phyloP scores from a whole-genome alignment of 352 stramenopile species.

The Phytophthora nicotianae region DNA sequence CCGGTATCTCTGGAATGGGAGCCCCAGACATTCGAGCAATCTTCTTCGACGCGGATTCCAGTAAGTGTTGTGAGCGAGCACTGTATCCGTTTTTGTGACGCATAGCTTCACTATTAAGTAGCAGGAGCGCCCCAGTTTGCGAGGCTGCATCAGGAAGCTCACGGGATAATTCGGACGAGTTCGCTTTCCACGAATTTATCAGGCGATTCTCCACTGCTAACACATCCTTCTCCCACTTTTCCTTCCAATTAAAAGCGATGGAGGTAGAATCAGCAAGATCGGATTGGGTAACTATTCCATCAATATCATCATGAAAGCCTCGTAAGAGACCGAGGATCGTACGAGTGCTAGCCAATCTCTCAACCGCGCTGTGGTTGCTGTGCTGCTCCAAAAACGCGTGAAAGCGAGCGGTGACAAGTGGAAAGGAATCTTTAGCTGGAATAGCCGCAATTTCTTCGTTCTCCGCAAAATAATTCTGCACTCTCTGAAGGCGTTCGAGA shows the following conservation, averaged over 20 bases:
- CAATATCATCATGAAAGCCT: too few species aligned
- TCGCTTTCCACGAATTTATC: conserved; percentile 8
- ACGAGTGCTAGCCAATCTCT: conserved; percentile 15
- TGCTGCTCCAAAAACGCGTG: conserved; percentile 20
- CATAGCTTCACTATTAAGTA: conserved; percentile 15
- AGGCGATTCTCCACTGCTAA: conserved; percentile 9
- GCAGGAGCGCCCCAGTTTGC: conserved; percentile 7
- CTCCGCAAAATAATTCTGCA: conserved; percentile 9
- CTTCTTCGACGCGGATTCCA: conserved; percentile 4
- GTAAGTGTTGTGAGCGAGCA: too few species aligned
- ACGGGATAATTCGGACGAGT: conserved; percentile 6
- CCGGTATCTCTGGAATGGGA: conserved; percentile 9
- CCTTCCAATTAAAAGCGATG: too few species aligned
- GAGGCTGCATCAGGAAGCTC: conserved; percentile 10
- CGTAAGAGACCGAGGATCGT: conserved; percentile 5
- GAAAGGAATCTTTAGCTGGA: not conserved
- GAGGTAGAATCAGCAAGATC: conserved; percentile 1
- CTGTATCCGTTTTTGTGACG: conserved; percentile 16
- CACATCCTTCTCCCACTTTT: conserved; percentile 3
- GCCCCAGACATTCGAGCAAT: conserved; percentile 19
- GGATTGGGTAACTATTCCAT: not conserved
- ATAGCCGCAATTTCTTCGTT: not conserved
- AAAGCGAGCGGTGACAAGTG: conserved; percentile 7
- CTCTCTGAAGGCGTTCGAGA: conserved; percentile 9
- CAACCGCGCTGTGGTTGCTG: conserved; percentile 15